These are phyloP conservation scores for Scheffersomyces amazonensis DNA, from an alignment of 805 yeast species.

Conservation along the genomic window DNA sequence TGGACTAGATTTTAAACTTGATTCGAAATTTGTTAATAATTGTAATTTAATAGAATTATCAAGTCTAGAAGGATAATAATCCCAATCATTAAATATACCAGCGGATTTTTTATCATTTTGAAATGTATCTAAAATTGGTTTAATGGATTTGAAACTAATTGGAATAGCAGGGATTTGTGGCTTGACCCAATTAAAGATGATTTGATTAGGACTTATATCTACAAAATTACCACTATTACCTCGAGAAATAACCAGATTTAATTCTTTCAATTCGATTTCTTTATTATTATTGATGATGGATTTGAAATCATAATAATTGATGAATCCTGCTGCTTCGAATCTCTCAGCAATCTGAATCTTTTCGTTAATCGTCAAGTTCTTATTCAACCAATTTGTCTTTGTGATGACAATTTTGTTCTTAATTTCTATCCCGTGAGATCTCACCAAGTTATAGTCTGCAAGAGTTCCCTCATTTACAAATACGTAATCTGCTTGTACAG, in stretches of 20 bases:
- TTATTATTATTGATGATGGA: conserved; percentile 5
- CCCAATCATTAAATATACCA: conserved; percentile 18
- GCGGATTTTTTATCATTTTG: conserved; percentile 1
- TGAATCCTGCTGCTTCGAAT: conserved; percentile 22
- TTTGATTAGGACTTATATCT: conserved; percentile 3
- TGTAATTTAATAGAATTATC: conserved; percentile 10
- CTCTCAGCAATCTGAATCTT: conserved; percentile 21
- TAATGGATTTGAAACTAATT: conserved; percentile 20
- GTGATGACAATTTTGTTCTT: conserved; percentile 27
- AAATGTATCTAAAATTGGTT: conserved; percentile 24
- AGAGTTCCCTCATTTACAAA: conserved; percentile 29
- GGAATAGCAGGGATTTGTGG: conserved; percentile 25
- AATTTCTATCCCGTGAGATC: conserved; percentile 14
- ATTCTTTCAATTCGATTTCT: conserved; percentile 6
- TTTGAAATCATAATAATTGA: conserved; percentile 16
- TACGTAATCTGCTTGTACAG: conserved; percentile 20
- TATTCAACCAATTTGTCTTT: conserved; percentile 6
- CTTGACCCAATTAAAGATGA: neutral
- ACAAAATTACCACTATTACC: conserved; percentile 11
- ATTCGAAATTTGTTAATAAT: conserved; percentile 5
- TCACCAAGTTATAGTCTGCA: conserved; percentile 23
- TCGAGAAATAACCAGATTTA: conserved; percentile 16
- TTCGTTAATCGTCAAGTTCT: conserved; percentile 17
- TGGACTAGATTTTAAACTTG: neutral
- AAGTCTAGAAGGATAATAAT: conserved; percentile 18